These are phyloP conservation scores for Prosopis cineraria DNA, from an alignment of 306 rosid genomes.

Conservation along the genomic window DNA sequence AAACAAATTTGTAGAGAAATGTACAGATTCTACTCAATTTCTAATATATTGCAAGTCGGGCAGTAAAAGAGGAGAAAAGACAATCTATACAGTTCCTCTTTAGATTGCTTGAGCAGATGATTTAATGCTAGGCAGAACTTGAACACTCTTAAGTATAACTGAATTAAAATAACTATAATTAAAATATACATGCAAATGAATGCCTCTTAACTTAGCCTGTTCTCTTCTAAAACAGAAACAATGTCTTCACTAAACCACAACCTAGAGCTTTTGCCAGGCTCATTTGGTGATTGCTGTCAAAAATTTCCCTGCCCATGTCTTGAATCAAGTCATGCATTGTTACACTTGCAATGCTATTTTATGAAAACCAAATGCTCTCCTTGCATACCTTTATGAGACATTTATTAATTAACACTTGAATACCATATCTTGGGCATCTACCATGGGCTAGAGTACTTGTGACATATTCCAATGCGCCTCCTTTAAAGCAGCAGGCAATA, in stretches of 20 bases:
- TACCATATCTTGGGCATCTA: too few species aligned
- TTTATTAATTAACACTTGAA: not conserved
- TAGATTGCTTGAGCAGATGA: too few species aligned
- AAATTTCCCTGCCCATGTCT: conserved; percentile 35
- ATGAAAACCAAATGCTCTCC: too few species aligned
- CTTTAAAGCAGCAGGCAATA: not conserved
- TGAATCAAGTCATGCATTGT: conserved; percentile 37
- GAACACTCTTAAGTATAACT: too few species aligned
- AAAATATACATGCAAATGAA: not conserved
- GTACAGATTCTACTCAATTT: too few species aligned
- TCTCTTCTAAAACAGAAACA: not conserved
- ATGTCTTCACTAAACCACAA: conserved; percentile 32
- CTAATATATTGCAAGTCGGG: too few species aligned
- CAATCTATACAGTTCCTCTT: too few species aligned
- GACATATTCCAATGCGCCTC: not conserved
- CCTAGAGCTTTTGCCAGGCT: conserved; percentile 6
- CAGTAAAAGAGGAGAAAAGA: too few species aligned
- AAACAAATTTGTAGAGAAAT: too few species aligned
- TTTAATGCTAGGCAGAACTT: too few species aligned
- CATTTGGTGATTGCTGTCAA: not conserved
- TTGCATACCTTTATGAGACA: not conserved
- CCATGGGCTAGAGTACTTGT: not conserved
- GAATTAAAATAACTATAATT: too few species aligned
- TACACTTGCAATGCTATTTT: too few species aligned
- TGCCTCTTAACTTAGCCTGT: not conserved